A percentile compares a stretch with the other conserved stretches of the same genome.
phyloP scores from a whole-genome alignment of 2,329 filamentous ascomycete species.

The Cyanodermella asteris region DNA sequence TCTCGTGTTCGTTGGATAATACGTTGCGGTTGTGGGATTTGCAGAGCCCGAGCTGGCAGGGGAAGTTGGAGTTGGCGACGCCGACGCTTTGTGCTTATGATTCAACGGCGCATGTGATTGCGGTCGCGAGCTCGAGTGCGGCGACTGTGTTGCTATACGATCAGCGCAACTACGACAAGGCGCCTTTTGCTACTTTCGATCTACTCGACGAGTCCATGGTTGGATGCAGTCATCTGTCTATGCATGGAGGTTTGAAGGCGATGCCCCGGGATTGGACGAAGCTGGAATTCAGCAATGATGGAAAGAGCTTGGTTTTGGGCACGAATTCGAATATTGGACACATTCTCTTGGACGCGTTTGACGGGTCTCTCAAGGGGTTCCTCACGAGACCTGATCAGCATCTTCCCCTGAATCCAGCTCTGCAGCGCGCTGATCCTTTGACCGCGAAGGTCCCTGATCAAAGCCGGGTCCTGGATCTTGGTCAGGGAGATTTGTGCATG shows the following conservation, averaged over 20 bases:
- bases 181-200: constrained; percentile 73
- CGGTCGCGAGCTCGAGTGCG: constrained; percentile 61
- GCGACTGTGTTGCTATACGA: constrained; percentile 78
- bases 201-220: constrained; percentile 26
- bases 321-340: constrained; percentile 60
- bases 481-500: constrained; percentile 64
- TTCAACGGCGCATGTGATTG: constrained; percentile 78
- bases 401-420: constrained; percentile 7
- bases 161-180: constrained; percentile 77
- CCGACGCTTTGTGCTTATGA: constrained; percentile 79
- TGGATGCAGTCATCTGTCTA: constrained; percentile 27
- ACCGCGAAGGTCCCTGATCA: constrained; percentile 26
- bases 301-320: constrained; percentile 63
- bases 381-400: constrained; percentile 11
- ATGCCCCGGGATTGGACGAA: constrained; percentile 56
- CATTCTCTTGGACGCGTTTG: constrained; percentile 83
- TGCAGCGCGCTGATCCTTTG: constrained; percentile 21
- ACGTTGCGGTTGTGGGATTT: constrained; percentile 84
- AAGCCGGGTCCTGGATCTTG: constrained; percentile 17
- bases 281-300: constrained; percentile 90
- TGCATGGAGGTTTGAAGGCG: constrained; percentile 32
- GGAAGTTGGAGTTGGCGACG: constrained; percentile 56
- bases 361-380: constrained; percentile 52
- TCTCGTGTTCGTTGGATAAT: constrained; percentile 78
- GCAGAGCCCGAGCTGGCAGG: constrained; percentile 56